A percentile compares a stretch with the other conserved stretches of the same genome.
Evolutionary conservation across 2,329 filamentous ascomycete species (phyloP).

Genomic region (Penicillium sumatraense): DNA sequence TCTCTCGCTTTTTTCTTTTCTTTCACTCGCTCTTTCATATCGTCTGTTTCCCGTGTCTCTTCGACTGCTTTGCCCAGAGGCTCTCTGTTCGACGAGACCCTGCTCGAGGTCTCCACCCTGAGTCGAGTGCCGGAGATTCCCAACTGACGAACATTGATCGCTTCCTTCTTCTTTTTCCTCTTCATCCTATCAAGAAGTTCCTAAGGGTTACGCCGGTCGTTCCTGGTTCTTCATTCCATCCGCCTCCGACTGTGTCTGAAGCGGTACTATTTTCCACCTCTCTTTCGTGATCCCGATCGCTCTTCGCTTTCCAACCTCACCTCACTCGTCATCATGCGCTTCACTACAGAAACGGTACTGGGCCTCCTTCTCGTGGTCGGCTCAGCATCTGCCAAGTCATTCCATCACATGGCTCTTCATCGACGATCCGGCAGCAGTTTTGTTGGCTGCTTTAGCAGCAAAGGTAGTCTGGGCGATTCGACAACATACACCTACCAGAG

Average conservation of each 20-base stretch:
- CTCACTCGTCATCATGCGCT: slow-evolving; percentile 32
- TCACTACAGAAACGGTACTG: slow-evolving; percentile 31
- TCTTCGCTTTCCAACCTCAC: neutral
- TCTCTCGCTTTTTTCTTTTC: slow-evolving; percentile 5
- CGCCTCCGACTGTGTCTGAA: slow-evolving; percentile 26
- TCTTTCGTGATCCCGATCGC: slow-evolving; percentile 8
- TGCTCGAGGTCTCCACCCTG: neutral
- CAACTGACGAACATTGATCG: neutral
- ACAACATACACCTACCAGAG: slow-evolving; percentile 59
- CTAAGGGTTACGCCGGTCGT: slow-evolving; percentile 46
- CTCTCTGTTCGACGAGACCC: neutral
- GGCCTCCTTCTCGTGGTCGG: slow-evolving; percentile 30
- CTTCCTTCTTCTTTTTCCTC: neutral
- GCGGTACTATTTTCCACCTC: slow-evolving; percentile 15
- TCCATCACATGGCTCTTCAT: slow-evolving; percentile 15
- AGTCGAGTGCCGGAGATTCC: neutral
- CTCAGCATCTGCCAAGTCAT: slow-evolving; percentile 25
- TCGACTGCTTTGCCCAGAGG: neutral
- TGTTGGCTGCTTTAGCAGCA: slow-evolving; percentile 58
- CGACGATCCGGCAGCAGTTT: slow-evolving; percentile 26
- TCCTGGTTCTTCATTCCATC: slow-evolving; percentile 31
- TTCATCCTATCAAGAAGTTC: slow-evolving; percentile 18
- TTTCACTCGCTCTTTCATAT: neutral
- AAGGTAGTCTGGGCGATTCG: slow-evolving; percentile 52
- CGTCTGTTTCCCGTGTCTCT: neutral